A percentile compares a stretch with the other conserved stretches of the same genome.
phyloP scores from a whole-genome alignment of 2,329 filamentous ascomycete genomes.

The Fusarium camptoceras region DNA sequence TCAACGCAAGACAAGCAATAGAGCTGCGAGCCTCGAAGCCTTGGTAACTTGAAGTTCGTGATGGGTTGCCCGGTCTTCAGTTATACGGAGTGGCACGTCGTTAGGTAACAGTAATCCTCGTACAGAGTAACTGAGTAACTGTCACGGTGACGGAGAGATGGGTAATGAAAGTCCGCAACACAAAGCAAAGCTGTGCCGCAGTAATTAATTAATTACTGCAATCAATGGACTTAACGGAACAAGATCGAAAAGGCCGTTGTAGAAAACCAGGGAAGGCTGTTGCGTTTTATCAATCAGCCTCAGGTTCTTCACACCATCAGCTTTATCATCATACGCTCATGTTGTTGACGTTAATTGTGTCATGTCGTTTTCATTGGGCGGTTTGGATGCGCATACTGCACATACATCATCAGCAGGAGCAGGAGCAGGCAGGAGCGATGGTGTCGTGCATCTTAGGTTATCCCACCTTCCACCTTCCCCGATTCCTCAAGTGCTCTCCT shows the following conservation, averaged over 20 bases:
- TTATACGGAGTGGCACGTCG: constrained; percentile 25
- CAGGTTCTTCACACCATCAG: constrained; percentile 40
- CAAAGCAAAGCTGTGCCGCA: constrained; percentile 12
- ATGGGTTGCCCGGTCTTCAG: constrained; percentile 15
- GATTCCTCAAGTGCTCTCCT: constrained; percentile 30
- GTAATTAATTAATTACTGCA: background rate
- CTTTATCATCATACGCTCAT: constrained; percentile 32
- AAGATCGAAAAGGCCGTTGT: background rate
- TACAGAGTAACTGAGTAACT: constrained; percentile 5
- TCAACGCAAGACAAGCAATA: constrained; percentile 26
- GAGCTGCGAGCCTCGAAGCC: constrained; percentile 24
- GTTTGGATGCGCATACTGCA: constrained; percentile 20
- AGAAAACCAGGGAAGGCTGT: constrained; percentile 26
- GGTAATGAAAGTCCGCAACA: constrained; percentile 27
- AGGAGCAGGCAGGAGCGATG: constrained; percentile 22
- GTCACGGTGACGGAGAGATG: constrained; percentile 11
- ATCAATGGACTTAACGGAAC: constrained; percentile 21
- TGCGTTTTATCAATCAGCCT: constrained; percentile 38
- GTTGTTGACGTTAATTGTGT: constrained; percentile 6
- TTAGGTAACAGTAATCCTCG: constrained; percentile 24
- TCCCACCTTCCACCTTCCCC: constrained; percentile 27
- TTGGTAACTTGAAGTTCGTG: constrained; percentile 5
- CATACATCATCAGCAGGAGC: constrained; percentile 37
- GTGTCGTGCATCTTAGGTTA: constrained; percentile 36
- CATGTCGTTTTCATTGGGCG: constrained; percentile 25